Percentiles rank a stretch among this genome's conserved stretches.
Conservation (phyloP, 345 rosid species). For the Eutrema japonicum region DNA sequence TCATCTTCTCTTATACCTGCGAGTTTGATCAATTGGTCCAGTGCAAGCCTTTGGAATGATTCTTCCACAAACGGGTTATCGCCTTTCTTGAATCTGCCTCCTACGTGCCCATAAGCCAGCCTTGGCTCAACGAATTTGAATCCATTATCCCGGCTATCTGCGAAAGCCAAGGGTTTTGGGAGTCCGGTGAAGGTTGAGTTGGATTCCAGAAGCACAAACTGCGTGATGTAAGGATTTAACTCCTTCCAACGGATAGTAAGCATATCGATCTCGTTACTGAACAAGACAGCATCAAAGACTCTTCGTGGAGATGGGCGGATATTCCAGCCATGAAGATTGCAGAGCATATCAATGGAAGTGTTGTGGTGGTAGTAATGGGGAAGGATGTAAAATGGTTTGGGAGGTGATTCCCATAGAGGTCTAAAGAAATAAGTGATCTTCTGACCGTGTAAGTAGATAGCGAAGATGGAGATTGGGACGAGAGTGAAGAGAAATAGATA, state of each 20-base stretch:
- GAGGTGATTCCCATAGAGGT: constrained; percentile 48
- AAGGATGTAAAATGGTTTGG: constrained; percentile 38
- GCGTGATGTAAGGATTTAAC: constrained; percentile 71
- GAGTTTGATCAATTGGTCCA: constrained; percentile 73
- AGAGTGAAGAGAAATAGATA: constrained; percentile 26
- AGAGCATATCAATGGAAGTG: constrained; percentile 67
- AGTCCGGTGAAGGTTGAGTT: constrained; percentile 85
- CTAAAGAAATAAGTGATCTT: constrained; percentile 46
- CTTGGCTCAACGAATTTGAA: constrained; percentile 72
- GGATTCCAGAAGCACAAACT: constrained; percentile 87
- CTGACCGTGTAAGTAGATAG: constrained; percentile 42
- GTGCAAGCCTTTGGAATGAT: constrained; percentile 84
- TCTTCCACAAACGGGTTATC: constrained; percentile 93
- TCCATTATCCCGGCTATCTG: constrained; percentile 48
- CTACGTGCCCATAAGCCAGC: constrained; percentile 72
- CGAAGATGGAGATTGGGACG: constrained; percentile 38
- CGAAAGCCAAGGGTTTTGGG: constrained; percentile 62
- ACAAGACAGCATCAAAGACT: constrained; percentile 84
- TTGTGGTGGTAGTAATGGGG: constrained; percentile 56
- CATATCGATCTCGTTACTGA: constrained; percentile 81
- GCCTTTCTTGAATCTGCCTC: constrained; percentile 77
- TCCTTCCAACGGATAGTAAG: constrained; percentile 86
- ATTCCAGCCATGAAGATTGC: constrained; percentile 89
- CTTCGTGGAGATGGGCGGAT: constrained; percentile 74
- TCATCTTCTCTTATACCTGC: constrained; percentile 87